Conservation (phyloP, 352 stramenopile genomes). For the Aphanomyces euteiches region DNA sequence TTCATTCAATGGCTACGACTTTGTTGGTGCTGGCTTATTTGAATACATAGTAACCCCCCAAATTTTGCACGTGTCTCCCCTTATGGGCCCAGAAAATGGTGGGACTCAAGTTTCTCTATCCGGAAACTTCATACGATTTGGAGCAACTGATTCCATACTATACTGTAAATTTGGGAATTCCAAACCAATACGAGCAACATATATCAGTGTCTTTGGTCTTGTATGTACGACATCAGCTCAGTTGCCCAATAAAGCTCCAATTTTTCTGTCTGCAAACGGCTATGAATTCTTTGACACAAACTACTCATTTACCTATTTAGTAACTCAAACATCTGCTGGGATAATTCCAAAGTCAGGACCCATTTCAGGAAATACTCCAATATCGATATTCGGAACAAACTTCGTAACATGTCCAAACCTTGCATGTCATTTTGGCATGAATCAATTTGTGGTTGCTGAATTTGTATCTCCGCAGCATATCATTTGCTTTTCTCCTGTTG, state of each 20-base stretch:
- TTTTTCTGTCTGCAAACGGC: constrained; percentile 55
- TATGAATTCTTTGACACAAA: constrained; percentile 41
- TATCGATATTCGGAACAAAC: constrained; percentile 35
- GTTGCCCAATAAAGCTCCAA: constrained; percentile 30
- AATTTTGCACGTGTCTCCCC: constrained; percentile 35
- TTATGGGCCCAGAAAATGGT: constrained; percentile 30
- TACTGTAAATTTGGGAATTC: constrained; percentile 45
- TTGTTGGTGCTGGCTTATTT: constrained; percentile 37
- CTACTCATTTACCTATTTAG: constrained; percentile 38
- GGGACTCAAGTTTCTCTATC: constrained; percentile 32
- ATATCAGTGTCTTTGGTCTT: constrained; percentile 34
- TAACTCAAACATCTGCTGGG: constrained; percentile 1
- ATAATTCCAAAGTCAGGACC: constrained; percentile 37
- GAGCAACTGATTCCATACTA: constrained; percentile 34
- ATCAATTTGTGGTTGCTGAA: constrained; percentile 19
- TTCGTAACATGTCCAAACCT: constrained; percentile 33
- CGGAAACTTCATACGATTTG: constrained; percentile 37
- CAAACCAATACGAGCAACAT: constrained; percentile 30
- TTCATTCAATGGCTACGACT: constrained; percentile 46
- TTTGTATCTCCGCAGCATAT: constrained; percentile 23
- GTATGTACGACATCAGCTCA: constrained; percentile 38
- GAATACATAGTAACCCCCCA: constrained; percentile 42
- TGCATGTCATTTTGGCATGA: constrained; percentile 37
- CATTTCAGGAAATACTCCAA: constrained; percentile 34
- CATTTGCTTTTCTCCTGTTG: constrained; percentile 35